Percentiles rank a stretch among this genome's conserved stretches.
Evolutionary conservation across 1,139 yeast genomes (phyloP).

Genomic region (Hyphopichia buzzinii): DNA sequence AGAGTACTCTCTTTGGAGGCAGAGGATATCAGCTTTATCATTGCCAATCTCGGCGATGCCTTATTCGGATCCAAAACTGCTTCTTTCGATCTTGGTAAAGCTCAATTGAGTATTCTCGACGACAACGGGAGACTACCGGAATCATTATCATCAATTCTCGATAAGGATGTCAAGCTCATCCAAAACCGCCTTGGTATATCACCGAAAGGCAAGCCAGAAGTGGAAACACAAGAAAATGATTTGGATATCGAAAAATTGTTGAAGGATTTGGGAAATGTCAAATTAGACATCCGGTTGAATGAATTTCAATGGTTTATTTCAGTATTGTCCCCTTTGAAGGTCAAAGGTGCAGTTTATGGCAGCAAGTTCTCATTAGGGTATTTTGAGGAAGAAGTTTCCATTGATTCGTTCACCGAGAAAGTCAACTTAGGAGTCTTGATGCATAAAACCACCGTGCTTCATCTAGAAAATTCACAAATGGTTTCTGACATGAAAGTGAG

Average conservation of each 20-base stretch:
- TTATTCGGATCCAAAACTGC: slow-evolving; percentile 13
- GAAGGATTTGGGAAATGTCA: slow-evolving; percentile 14
- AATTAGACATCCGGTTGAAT: slow-evolving; percentile 17
- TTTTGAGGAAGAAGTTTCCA: slow-evolving; percentile 13
- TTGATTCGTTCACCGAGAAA: slow-evolving; percentile 22
- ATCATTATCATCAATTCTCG: slow-evolving; percentile 10
- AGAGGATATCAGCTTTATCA: slow-evolving; percentile 8
- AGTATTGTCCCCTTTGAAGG: slow-evolving; percentile 16
- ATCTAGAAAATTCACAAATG: slow-evolving; percentile 32
- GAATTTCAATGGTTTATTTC: slow-evolving; percentile 22
- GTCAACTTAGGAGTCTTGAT: slow-evolving; percentile 14
- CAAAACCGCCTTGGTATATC: slow-evolving; percentile 3
- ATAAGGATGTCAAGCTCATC: slow-evolving; percentile 20
- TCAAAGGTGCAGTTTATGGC: slow-evolving; percentile 16
- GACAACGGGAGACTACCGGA: slow-evolving; percentile 9
- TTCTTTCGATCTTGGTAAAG: slow-evolving; percentile 11
- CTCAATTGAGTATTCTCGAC: slow-evolving; percentile 13
- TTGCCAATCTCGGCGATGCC: slow-evolving; percentile 16
- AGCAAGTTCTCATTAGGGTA: slow-evolving; percentile 14
- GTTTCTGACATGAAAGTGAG: slow-evolving; percentile 18
- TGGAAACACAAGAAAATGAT: background rate
- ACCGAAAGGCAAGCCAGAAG: background rate
- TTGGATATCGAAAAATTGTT: slow-evolving; percentile 1
- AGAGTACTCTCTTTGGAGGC: slow-evolving; percentile 8
- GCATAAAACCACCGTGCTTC: slow-evolving; percentile 16